Conservation (phyloP, 306 rosid species). For the Malus sylvestris region DNA sequence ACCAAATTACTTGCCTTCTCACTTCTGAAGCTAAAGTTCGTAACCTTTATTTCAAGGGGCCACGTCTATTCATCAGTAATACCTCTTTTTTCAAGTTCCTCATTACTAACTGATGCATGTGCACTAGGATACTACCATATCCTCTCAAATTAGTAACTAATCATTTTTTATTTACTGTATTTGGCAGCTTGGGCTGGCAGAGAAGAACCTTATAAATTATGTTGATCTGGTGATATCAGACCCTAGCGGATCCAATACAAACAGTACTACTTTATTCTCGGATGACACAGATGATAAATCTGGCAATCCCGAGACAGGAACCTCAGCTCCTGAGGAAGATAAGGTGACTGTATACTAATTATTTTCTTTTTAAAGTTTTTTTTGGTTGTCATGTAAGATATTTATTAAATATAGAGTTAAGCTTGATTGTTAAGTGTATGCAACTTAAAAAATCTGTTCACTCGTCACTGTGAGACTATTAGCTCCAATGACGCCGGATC, state of each 20-base stretch:
- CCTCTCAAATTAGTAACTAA: neutral
- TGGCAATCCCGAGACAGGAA: constrained; percentile 49
- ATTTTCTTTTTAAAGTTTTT: neutral
- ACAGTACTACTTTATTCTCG: constrained; percentile 86
- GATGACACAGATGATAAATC: constrained; percentile 90
- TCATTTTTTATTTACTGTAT: constrained; percentile 7
- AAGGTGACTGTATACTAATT: constrained; percentile 43
- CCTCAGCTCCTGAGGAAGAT: constrained; percentile 51
- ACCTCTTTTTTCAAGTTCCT: neutral
- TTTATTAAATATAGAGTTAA: neutral
- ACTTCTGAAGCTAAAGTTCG: constrained; percentile 10
- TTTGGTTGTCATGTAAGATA: neutral
- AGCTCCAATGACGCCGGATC: neutral
- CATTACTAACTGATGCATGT: neutral
- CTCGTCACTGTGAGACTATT: neutral
- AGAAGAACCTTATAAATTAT: constrained; percentile 72
- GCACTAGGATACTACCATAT: neutral
- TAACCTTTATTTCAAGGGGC: neutral
- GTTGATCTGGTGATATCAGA: constrained; percentile 80
- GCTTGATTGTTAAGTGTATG: neutral
- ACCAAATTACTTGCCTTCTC: neutral
- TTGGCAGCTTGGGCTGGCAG: constrained; percentile 93
- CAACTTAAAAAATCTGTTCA: neutral
- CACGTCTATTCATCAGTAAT: neutral
- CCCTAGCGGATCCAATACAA: constrained; percentile 86